These are phyloP conservation scores for Coffea humblotiana DNA, from an alignment of 305 asterid species.

Conservation along the genomic window DNA sequence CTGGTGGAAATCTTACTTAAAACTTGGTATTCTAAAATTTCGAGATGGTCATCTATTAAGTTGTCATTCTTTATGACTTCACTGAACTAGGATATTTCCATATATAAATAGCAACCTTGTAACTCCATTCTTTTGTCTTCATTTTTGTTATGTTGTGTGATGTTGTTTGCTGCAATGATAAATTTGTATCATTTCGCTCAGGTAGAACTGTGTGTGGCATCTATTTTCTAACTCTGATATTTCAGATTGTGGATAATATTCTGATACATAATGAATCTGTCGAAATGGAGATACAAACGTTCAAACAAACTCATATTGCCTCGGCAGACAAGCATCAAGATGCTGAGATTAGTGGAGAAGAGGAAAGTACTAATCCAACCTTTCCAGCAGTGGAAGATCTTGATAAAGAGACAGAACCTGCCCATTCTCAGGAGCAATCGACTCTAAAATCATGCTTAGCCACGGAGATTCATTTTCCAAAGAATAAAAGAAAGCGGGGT, in stretches of 20 bases:
- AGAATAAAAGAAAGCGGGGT: conserved; percentile 78
- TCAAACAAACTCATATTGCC: conserved; percentile 29
- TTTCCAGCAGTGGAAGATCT: conserved; percentile 29
- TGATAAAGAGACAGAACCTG: conserved; percentile 24
- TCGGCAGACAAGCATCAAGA: conserved; percentile 45
- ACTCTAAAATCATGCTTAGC: conserved; percentile 43
- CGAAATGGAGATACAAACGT: conserved; percentile 45
- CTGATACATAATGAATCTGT: conserved; percentile 54
- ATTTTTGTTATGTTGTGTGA: not conserved
- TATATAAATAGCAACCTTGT: not conserved
- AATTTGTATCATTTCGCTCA: not conserved
- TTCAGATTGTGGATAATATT: conserved; percentile 83
- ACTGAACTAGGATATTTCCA: not conserved
- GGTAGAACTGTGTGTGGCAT: not conserved
- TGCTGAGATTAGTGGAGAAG: conserved; percentile 49
- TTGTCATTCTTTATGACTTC: not conserved
- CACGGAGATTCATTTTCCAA: conserved; percentile 62
- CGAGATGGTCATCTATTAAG: not conserved
- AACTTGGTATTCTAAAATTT: not conserved
- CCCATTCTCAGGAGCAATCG: conserved; percentile 32
- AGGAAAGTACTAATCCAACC: conserved; percentile 43
- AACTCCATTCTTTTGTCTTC: not conserved
- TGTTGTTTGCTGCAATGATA: not conserved
- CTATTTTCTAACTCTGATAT: not conserved
- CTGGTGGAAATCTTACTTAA: too few species aligned